Conservation (phyloP, 495 filamentous ascomycete genomes). For the Amniculicola lignicola region DNA sequence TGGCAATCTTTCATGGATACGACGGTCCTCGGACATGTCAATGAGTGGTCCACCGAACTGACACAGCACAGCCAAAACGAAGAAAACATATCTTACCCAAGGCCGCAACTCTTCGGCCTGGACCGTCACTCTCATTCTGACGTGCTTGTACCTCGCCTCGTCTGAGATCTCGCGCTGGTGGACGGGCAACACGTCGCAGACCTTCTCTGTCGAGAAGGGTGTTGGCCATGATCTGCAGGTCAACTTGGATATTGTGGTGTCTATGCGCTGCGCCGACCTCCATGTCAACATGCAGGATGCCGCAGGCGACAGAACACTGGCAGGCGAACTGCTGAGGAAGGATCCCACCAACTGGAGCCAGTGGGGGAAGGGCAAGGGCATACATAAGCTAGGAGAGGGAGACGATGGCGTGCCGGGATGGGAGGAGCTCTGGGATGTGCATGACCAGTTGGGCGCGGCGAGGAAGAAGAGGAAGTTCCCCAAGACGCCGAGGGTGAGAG, state of each 20-base stretch:
- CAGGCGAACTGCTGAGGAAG: slow-evolving; percentile 66
- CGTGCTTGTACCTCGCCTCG: slow-evolving; percentile 69
- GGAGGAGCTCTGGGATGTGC: slow-evolving; percentile 66
- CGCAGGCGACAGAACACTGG: slow-evolving; percentile 83
- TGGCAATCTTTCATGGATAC: background rate
- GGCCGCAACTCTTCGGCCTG: slow-evolving; percentile 85
- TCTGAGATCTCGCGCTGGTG: slow-evolving; percentile 80
- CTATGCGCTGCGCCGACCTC: slow-evolving; percentile 82
- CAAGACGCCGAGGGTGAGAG: slow-evolving; percentile 66
- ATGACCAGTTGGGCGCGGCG: slow-evolving; percentile 66
- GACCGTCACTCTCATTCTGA: slow-evolving; percentile 75
- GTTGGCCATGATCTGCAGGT: slow-evolving; percentile 84
- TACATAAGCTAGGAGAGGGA: slow-evolving; percentile 62
- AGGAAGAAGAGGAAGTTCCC: slow-evolving; percentile 62
- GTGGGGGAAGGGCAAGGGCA: slow-evolving; percentile 70
- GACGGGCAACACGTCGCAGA: slow-evolving; percentile 75
- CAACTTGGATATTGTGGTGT: slow-evolving; percentile 91
- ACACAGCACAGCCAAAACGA: slow-evolving; percentile 73
- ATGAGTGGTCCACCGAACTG: slow-evolving; percentile 34
- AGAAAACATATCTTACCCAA: slow-evolving; percentile 81
- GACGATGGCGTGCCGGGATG: slow-evolving; percentile 35
- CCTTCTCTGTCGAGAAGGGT: slow-evolving; percentile 92
- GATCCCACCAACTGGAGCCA: slow-evolving; percentile 77
- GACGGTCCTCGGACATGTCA: background rate
- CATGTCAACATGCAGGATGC: slow-evolving; percentile 98